phyloP scores from a whole-genome alignment of 2,329 filamentous ascomycete species.

The Juglanconis juglandina region DNA sequence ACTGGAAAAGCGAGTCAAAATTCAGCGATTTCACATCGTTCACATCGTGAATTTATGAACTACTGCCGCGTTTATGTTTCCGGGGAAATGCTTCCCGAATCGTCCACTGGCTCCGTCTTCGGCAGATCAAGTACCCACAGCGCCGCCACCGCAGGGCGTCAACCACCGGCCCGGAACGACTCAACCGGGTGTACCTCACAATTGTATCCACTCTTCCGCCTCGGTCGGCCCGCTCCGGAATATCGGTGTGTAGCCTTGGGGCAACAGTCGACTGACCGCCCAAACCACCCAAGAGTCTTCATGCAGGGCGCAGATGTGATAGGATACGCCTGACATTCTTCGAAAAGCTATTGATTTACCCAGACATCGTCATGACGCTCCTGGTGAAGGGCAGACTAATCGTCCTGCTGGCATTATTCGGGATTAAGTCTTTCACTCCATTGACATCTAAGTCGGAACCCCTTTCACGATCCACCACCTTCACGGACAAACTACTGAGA shows the following conservation, averaged over 20 bases:
- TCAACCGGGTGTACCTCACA: not conserved
- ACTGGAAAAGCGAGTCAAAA: not conserved
- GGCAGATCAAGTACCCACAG: not conserved
- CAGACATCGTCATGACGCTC: too few relatives aligned
- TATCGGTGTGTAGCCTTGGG: not conserved
- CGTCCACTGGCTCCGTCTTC: conserved; percentile 6
- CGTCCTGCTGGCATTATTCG: too few relatives aligned
- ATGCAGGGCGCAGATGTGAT: not conserved
- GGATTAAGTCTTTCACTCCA: too few relatives aligned
- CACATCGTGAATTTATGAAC: not conserved
- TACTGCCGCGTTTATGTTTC: not conserved
- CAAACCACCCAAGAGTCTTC: not conserved
- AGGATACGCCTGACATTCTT: too few relatives aligned
- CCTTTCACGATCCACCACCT: too few relatives aligned
- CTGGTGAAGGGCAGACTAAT: too few relatives aligned
- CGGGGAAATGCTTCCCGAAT: not conserved
- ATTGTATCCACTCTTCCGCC: not conserved
- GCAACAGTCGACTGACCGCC: not conserved
- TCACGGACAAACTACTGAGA: too few relatives aligned
- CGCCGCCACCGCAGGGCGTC: not conserved
- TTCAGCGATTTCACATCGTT: not conserved
- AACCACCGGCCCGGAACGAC: not conserved
- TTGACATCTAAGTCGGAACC: too few relatives aligned
- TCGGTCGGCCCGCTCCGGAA: not conserved
- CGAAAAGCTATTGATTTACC: too few relatives aligned